Percentiles rank a stretch among this genome's conserved stretches.
These are phyloP conservation scores for Rhododendron ovatum DNA, from an alignment of 148 eudicot genomes.

Conservation along the genomic window DNA sequence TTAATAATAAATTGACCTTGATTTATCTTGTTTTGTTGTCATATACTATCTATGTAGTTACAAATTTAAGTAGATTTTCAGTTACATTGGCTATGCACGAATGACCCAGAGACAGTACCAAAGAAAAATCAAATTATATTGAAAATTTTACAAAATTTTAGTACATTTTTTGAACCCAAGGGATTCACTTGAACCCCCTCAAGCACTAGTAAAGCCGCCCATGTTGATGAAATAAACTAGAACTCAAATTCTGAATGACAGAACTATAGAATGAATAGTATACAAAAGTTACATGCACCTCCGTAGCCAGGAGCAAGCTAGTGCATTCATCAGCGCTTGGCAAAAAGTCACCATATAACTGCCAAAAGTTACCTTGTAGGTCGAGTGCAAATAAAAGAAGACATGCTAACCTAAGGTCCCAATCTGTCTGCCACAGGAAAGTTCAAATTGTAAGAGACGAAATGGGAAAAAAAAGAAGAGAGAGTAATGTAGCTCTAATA, in stretches of 20 bases:
- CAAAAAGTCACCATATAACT: slow-evolving; percentile 86
- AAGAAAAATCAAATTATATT: neutral
- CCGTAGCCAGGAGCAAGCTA: slow-evolving; percentile 87
- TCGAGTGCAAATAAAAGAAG: slow-evolving; percentile 85
- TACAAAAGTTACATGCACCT: slow-evolving; percentile 42
- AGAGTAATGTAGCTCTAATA: neutral
- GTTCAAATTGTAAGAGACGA: slow-evolving; percentile 7
- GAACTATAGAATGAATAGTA: neutral
- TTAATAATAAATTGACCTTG: no score
- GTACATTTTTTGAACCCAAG: neutral
- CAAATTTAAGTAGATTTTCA: neutral
- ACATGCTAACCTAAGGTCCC: slow-evolving; percentile 98
- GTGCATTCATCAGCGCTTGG: slow-evolving; percentile 83
- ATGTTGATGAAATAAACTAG: slow-evolving; percentile 1
- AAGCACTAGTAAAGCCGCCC: neutral
- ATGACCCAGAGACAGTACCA: neutral
- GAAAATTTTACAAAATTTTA: neutral
- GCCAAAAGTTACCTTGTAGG: slow-evolving; percentile 87
- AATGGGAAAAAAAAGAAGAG: neutral
- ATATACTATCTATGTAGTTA: no score
- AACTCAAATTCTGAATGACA: neutral
- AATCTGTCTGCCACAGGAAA: slow-evolving; percentile 73
- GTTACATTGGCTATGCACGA: neutral
- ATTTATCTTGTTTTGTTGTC: neutral
- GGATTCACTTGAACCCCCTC: no score